These are phyloP conservation scores for Arabis alpina DNA, from an alignment of 345 rosid genomes.

Conservation along the genomic window DNA sequence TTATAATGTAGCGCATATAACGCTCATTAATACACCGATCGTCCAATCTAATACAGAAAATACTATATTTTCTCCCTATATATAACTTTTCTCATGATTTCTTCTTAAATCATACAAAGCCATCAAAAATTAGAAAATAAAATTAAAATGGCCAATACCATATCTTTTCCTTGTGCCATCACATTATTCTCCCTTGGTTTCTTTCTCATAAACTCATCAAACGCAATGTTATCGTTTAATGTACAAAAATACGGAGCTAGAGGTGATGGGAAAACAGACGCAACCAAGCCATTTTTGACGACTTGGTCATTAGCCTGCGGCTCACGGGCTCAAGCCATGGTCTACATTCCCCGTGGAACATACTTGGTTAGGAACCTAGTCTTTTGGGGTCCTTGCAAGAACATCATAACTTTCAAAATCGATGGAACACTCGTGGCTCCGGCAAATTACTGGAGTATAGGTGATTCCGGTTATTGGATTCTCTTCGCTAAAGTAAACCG, in stretches of 20 bases:
- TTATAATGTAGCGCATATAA: constrained; percentile 30
- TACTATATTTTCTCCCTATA: not conserved
- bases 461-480: constrained; percentile 53
- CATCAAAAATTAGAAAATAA: constrained; percentile 1
- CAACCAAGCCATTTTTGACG: constrained; percentile 53
- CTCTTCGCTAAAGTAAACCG: constrained; percentile 48
- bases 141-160: constrained; percentile 35
- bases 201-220: constrained; percentile 25
- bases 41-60: constrained; percentile 31
- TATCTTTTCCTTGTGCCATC: constrained; percentile 12
- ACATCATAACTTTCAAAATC: constrained; percentile 41
- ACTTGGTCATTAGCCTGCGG: constrained; percentile 62
- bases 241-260: constrained; percentile 53
- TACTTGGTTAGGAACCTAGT: constrained; percentile 45
- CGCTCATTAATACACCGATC: constrained; percentile 43
- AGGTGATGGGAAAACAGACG: constrained; percentile 58
- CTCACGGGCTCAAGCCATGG: constrained; percentile 49
- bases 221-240: constrained; percentile 41
- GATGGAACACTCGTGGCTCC: constrained; percentile 62
- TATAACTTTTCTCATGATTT: constrained; percentile 19
- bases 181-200: constrained; percentile 16
- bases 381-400: constrained; percentile 59
- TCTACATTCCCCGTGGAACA: constrained; percentile 60
- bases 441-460: constrained; percentile 46
- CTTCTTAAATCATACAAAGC: constrained; percentile 20